A percentile compares a stretch with the other conserved stretches of the same genome.
These are phyloP conservation scores for Mycena indigotica DNA, from an alignment of 768 basidiomycete species.

Conservation along the genomic window DNA sequence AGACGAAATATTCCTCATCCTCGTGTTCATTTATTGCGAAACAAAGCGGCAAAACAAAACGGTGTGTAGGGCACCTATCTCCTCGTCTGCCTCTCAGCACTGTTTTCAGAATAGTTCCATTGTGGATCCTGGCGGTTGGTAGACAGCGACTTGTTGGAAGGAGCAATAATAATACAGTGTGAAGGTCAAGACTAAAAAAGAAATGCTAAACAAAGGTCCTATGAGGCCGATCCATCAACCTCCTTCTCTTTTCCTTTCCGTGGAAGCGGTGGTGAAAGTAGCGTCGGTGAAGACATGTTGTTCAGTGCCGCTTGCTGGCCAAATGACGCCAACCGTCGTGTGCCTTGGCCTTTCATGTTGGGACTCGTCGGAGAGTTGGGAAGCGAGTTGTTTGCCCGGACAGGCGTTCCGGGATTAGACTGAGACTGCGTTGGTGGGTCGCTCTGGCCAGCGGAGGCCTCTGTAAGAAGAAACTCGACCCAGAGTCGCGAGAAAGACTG, in stretches of 20 bases:
- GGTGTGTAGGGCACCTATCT: constrained; percentile 22
- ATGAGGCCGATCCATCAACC: constrained; percentile 6
- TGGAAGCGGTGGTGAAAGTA: constrained; percentile 40
- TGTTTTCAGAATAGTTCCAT: constrained; percentile 18
- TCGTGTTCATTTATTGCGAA: constrained; percentile 39
- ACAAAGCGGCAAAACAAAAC: constrained; percentile 38
- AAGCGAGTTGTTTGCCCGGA: constrained; percentile 37
- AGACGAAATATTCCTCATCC: constrained; percentile 42
- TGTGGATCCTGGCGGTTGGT: constrained; percentile 11
- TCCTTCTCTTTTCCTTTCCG: constrained; percentile 53
- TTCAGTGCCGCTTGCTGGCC: constrained; percentile 32
- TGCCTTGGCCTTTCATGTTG: constrained; percentile 27
- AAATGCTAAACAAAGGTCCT: constrained; percentile 8
- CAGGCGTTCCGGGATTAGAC: constrained; percentile 19
- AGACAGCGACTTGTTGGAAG: neutral
- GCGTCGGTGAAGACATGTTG: constrained; percentile 43
- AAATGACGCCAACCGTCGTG: constrained; percentile 42
- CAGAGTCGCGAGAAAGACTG: constrained; percentile 97
- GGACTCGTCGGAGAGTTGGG: constrained; percentile 39
- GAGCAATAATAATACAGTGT: constrained; percentile 19
- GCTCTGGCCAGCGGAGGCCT: constrained; percentile 60
- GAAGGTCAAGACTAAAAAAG: constrained; percentile 12
- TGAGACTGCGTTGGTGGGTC: constrained; percentile 27
- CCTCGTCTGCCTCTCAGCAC: neutral
- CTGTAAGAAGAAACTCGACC: constrained; percentile 97